These are phyloP conservation scores for Cubamyces lactineus DNA, from an alignment of 768 basidiomycete species.

Conservation along the genomic window DNA sequence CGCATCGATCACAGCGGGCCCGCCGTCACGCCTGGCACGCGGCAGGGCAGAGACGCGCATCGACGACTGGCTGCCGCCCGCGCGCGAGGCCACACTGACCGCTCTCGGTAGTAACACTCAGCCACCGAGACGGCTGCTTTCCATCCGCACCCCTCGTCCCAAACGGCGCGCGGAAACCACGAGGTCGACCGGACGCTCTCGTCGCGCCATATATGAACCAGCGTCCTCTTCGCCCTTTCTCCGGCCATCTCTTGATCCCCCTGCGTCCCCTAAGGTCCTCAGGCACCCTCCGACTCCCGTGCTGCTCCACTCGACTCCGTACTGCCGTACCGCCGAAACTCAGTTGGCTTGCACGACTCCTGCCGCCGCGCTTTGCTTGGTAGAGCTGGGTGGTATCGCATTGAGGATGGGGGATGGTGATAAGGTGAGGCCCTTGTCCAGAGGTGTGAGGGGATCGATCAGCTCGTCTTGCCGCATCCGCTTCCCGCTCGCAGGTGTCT, in stretches of 20 bases:
- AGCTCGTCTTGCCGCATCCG: conserved; percentile 16
- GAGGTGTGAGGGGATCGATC: neutral
- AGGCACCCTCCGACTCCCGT: neutral
- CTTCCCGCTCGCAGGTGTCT: conserved; percentile 9
- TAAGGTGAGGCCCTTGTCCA: conserved; percentile 1
- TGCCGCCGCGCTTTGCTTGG: neutral
- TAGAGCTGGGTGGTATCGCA: neutral
- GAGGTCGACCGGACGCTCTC: conserved; percentile 13
- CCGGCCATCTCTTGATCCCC: neutral
- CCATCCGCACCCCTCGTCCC: neutral
- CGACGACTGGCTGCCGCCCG: conserved; percentile 1
- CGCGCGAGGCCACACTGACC: neutral
- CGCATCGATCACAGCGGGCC: conserved; percentile 21
- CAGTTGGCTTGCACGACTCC: conserved; percentile 6
- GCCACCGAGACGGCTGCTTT: conserved; percentile 6
- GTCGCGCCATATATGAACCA: conserved; percentile 13
- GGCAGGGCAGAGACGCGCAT: neutral
- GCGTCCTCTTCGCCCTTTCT: neutral
- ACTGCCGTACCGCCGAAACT: neutral
- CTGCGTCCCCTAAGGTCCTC: neutral
- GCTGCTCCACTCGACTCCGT: neutral
- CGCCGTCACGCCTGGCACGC: conserved; percentile 13
- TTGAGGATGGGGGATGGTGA: neutral
- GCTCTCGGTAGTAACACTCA: conserved; percentile 10
- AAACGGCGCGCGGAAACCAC: conserved; percentile 12